These are phyloP conservation scores for Naumovozyma castellii DNA, from an alignment of 805 yeast genomes.

Conservation along the genomic window DNA sequence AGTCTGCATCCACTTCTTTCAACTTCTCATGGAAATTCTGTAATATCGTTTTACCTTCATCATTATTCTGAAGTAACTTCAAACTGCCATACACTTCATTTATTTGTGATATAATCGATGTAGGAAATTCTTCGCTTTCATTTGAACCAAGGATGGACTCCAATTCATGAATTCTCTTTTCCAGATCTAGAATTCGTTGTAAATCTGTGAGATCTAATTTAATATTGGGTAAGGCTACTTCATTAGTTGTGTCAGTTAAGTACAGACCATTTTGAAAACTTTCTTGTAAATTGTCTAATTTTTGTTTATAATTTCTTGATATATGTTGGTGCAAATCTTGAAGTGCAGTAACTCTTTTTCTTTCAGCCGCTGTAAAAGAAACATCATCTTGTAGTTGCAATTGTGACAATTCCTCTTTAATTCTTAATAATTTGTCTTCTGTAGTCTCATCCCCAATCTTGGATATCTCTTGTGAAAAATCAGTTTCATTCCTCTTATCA, in stretches of 20 bases:
- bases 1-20: constrained; percentile 19
- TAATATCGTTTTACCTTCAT: constrained; percentile 8
- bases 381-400: no score
- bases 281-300: no score
- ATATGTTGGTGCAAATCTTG: background rate
- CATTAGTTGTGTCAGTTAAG: background rate
- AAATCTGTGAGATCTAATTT: constrained; percentile 6
- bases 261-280: no score
- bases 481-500: no score
- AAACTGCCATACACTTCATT: constrained; percentile 26
- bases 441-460: background rate
- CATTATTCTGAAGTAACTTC: constrained; percentile 22
- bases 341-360: background rate
- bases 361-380: background rate
- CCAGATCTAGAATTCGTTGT: constrained; percentile 7
- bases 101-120: constrained; percentile 17
- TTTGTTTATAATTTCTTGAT: background rate
- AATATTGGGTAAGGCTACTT: background rate
- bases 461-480: no score
- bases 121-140: background rate
- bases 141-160: constrained; percentile 11
- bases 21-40: constrained; percentile 13
- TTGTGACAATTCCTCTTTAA: background rate
- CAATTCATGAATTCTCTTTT: constrained; percentile 15
- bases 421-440: background rate